Base-by-base conservation (phyloP, 208 protist genomes). In the Leishmania tropica region DNA sequence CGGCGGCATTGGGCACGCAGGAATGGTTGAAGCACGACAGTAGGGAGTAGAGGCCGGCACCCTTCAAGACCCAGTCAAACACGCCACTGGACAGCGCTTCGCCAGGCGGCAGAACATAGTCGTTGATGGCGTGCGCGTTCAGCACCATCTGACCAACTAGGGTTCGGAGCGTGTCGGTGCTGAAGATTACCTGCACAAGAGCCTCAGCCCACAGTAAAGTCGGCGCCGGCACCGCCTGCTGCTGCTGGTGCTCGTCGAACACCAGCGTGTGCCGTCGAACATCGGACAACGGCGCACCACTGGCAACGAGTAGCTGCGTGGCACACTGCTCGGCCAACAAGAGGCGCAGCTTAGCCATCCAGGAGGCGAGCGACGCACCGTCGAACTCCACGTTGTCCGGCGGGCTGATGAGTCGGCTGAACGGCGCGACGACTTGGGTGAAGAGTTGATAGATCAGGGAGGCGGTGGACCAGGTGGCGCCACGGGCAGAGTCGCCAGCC, bases 11-110 rank as follows among this genome's bases (percentile, higher is more conserved):
- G 1, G 94, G 94, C 15, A 79, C 82, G 75, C 94, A 97, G 35
- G 90, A 94, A 83, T 97, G 94, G 73, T 97, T 97, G 81, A 97
- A 92, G 42, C 81, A 86, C 24, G 89, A 86, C 54, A 94, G 94
- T 45, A 97, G 81, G 15, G 88, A 81, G 83, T 93, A 97, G n/a
- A 97, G 76, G 1, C 85, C 94, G 1, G 88, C 94, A 31, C 93
- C 93, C 72, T 96, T 96, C 35, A 95, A 53, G 28, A 92, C 79
- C 87, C 90, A 93, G 35, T 80, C 54, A 72, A 90, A 87, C 21
- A 19, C 62, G 19, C 64, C 28, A 58, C n/a, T 58, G 17, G 78
- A 8, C 35, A 35, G 24, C 8, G 54, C n/a, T n/a, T 28, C 78
- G 31, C 0, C 31, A 17, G 53, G 42, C 24, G 71, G 58, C 31